These are phyloP conservation scores for Simmondsia chinensis DNA, from an alignment of 148 eudicot genomes.

Conservation along the genomic window DNA sequence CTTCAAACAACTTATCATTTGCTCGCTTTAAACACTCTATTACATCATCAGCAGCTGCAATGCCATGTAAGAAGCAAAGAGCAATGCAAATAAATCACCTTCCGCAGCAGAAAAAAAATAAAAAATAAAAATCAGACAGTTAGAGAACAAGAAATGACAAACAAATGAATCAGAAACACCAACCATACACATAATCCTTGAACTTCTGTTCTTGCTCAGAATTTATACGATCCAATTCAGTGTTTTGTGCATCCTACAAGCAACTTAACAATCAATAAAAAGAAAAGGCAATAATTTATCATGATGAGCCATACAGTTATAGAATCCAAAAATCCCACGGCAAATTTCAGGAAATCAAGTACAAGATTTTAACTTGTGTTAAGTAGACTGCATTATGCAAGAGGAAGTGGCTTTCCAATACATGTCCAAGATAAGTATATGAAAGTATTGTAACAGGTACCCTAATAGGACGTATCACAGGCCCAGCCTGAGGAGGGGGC, in stretches of 20 bases:
- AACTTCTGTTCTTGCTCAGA: constrained; percentile 56
- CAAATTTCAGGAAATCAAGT: too few species aligned
- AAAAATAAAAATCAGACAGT: neutral
- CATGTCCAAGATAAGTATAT: too few species aligned
- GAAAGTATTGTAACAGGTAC: too few species aligned
- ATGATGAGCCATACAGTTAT: neutral
- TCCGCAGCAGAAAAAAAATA: neutral
- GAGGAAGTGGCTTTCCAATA: too few species aligned
- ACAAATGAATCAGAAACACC: neutral
- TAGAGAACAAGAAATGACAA: neutral
- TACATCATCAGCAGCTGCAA: constrained; percentile 57
- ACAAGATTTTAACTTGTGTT: neutral
- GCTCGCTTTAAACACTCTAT: constrained; percentile 40
- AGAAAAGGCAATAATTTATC: neutral
- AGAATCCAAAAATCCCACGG: constrained; percentile 3
- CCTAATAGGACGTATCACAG: too few species aligned
- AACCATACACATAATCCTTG: constrained; percentile 36
- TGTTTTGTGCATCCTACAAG: constrained; percentile 32
- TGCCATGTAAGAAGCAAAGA: constrained; percentile 1
- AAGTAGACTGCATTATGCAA: neutral
- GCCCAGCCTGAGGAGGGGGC: too few species aligned
- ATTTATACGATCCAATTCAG: constrained; percentile 33
- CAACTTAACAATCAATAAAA: neutral
- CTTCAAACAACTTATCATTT: constrained; percentile 33
- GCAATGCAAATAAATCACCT: neutral